Evolutionary conservation across 2,329 filamentous ascomycete genomes (phyloP), one percentile per base, ranked within the genome.

Genomic region (Pseudogymnoascus sp.): DNA sequence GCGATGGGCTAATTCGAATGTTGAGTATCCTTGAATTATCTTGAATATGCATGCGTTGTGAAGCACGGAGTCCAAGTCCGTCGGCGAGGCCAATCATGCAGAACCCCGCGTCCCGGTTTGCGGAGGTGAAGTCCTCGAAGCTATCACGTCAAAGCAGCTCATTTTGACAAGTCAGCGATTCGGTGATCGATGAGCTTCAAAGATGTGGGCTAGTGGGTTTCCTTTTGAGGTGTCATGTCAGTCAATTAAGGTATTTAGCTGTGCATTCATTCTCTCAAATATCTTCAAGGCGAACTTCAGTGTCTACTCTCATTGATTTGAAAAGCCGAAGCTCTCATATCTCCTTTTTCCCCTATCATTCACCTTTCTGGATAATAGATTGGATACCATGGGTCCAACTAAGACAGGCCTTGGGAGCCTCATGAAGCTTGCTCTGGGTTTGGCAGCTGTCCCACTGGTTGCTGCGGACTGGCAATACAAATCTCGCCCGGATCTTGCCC

Each of bases 381-480:
- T 1, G 1, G 2, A 33, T 3, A 53, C n/a, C 47, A 53, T 53
- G 47, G 33, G 47, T 53, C 43, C 25, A 25, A 18, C 47, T n/a
- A 53, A 53, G 25, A 53, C n/a, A 33, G 28, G 47, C 9, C 47
- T 53, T 2, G n/a, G 25, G 9, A 33, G 47, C 47, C 47, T 53
- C n/a, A 33, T 53, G 47, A 53, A 33, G 47, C 47, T 53, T 53
- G 47, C 47, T 33, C 47, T 53, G 1, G 8, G 25, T 9, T 53
- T 53, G 33, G 25, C 47, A 33, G n/a, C 47, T 7, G n/a, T 33
- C 18, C 47, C 47, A 12, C 18, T 58, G 11, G 61, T 61, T 11
- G 50, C 68, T 6, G 75, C 75, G 6, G 74, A 80, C 65, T 78
- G 77, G 75, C 75, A 76, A 64, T 80, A 74, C 70, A 76, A 76